Conservation (phyloP, 169 alveolate species). For the Plasmodium vinckei region DNA sequence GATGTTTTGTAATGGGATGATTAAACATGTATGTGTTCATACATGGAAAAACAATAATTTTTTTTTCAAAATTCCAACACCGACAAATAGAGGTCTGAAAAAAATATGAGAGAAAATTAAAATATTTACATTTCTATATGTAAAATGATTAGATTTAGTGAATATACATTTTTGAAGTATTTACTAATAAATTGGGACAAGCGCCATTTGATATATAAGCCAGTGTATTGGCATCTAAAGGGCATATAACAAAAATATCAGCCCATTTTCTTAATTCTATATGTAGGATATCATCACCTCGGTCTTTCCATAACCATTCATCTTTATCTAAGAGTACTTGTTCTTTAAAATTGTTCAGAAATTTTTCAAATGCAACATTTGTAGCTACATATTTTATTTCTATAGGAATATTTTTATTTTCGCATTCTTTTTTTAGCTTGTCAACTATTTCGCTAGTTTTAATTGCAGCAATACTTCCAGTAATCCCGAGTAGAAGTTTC, state of each 20-base stretch:
- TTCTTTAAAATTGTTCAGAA: slow-evolving; percentile 77
- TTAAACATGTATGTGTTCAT: slow-evolving; percentile 96
- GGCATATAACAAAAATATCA: slow-evolving; percentile 91
- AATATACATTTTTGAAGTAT: neutral
- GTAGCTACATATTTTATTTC: slow-evolving; percentile 79
- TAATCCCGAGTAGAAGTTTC: slow-evolving; percentile 87
- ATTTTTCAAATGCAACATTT: slow-evolving; percentile 76
- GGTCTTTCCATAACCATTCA: slow-evolving; percentile 83
- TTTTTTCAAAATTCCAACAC: slow-evolving; percentile 93
- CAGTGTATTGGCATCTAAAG: slow-evolving; percentile 95
- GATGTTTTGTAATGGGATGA: slow-evolving; percentile 90
- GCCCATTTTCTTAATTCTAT: slow-evolving; percentile 92
- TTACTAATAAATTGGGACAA: slow-evolving; percentile 93
- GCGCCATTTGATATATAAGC: slow-evolving; percentile 93
- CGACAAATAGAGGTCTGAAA: slow-evolving; percentile 92
- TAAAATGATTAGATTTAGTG: neutral
- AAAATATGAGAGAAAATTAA: neutral
- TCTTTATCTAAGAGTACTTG: slow-evolving; percentile 82
- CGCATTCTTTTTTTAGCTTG: slow-evolving; percentile 45
- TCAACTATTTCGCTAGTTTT: slow-evolving; percentile 84
- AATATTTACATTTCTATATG: neutral
- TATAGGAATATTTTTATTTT: slow-evolving; percentile 35
- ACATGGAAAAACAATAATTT: slow-evolving; percentile 93
- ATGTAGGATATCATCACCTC: slow-evolving; percentile 83
- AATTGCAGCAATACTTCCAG: slow-evolving; percentile 94